These are phyloP conservation scores for Barnettozyma wickerhamii DNA, from an alignment of 805 yeast species.

Conservation along the genomic window DNA sequence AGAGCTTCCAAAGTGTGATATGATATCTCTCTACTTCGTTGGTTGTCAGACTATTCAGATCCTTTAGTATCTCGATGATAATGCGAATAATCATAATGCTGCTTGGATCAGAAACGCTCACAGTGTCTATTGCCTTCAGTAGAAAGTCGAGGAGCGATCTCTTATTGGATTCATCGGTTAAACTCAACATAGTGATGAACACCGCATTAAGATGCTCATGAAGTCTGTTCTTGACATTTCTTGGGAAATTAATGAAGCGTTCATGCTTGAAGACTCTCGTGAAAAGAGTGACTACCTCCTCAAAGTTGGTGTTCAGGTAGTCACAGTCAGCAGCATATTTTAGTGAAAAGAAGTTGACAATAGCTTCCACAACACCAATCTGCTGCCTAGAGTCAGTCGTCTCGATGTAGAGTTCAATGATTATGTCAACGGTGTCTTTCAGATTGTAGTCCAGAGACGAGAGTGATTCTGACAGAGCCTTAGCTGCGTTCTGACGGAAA, in stretches of 20 bases:
- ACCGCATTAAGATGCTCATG: constrained; percentile 20
- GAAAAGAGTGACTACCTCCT: constrained; percentile 22
- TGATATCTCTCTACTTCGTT: constrained; percentile 23
- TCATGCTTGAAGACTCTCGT: constrained; percentile 26
- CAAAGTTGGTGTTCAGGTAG: constrained; percentile 26
- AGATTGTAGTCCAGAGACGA: constrained; percentile 17
- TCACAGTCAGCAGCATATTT: constrained; percentile 24
- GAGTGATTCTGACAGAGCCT: constrained; percentile 32
- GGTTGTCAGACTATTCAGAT: constrained; percentile 19
- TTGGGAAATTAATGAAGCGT: constrained; percentile 17
- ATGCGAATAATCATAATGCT: constrained; percentile 18
- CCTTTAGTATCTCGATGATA: constrained; percentile 28
- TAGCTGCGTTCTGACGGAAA: constrained; percentile 27
- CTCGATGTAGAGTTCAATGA: constrained; percentile 22
- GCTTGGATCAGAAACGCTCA: constrained; percentile 2
- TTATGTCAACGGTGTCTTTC: constrained; percentile 17
- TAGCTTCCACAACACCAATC: constrained; percentile 33
- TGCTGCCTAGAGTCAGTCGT: constrained; percentile 22
- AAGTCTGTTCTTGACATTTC: constrained; percentile 16
- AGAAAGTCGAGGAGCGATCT: constrained; percentile 26
- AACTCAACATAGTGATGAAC: constrained; percentile 23
- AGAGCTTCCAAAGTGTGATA: constrained; percentile 31
- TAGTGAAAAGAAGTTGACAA: constrained; percentile 31
- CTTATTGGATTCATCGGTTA: constrained; percentile 32
- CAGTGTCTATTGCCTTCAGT: constrained; percentile 11